A percentile compares a stretch with the other conserved stretches of the same genome.
Evolutionary conservation across 352 stramenopile genomes (phyloP).

Genomic region (Globisporangium viniferum): DNA sequence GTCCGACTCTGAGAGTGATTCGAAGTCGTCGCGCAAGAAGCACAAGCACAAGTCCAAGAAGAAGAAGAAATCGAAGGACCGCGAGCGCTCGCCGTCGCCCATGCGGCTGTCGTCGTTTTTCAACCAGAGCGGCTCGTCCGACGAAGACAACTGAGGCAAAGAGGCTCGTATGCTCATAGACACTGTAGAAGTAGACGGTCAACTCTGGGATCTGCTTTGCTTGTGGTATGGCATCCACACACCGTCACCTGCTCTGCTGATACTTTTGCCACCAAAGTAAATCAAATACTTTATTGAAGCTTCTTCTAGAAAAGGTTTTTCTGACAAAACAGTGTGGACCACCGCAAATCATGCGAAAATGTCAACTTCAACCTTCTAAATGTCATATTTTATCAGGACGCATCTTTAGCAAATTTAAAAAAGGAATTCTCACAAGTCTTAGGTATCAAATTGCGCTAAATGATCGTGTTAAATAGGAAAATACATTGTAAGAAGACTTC

Average conservation of each 20-base stretch:
- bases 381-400: background rate
- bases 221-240: background rate
- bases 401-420: background rate
- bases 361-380: background rate
- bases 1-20: conserved; percentile 22
- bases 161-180: background rate
- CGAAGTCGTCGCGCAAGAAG: conserved; percentile 32
- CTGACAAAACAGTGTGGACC: background rate
- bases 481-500: background rate
- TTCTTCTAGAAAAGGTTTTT: background rate
- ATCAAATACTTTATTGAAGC: background rate
- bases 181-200: background rate
- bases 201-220: background rate
- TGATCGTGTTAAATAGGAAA: background rate
- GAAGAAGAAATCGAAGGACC: conserved; percentile 57
- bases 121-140: conserved; percentile 34
- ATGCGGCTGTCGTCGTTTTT: conserved; percentile 92
- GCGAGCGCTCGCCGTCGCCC: conserved; percentile 50
- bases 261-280: background rate
- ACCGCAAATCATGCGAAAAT: background rate
- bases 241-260: background rate
- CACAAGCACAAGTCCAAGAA: conserved; percentile 44
- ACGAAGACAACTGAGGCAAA: conserved; percentile 7
- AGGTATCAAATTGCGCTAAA: too few relatives aligned
- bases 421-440: background rate